These are phyloP conservation scores for Rhynchospora tenuis DNA, from an alignment of 176 grass and related monocot genomes.

Conservation along the genomic window DNA sequence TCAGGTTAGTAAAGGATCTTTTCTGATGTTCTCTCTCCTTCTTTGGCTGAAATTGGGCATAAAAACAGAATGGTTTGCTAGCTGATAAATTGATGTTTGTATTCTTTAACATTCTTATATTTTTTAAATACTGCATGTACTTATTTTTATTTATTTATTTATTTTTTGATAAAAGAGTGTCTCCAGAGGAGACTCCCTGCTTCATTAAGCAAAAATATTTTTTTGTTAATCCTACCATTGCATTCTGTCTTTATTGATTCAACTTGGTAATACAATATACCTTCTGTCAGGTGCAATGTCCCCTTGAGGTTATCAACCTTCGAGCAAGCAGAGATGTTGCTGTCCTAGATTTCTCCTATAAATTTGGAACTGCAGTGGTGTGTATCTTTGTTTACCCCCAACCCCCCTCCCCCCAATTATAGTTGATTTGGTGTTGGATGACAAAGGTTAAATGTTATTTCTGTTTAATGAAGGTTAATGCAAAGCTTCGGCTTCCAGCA, in stretches of 20 bases:
- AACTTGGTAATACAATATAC: background rate
- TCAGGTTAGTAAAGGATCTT: slow-evolving; percentile 44
- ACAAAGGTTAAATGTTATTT: background rate
- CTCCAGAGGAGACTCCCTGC: too few species aligned
- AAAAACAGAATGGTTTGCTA: background rate
- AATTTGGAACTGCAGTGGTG: slow-evolving; percentile 67
- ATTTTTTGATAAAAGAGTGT: too few species aligned
- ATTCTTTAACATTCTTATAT: background rate
- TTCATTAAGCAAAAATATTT: background rate
- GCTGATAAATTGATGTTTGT: background rate
- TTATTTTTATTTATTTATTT: too few species aligned
- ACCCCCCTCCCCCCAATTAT: background rate
- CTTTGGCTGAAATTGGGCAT: background rate
- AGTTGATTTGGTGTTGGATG: background rate
- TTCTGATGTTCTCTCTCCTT: slow-evolving; percentile 18
- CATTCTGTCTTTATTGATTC: background rate
- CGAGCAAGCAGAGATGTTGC: slow-evolving; percentile 90
- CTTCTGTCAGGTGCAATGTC: slow-evolving; percentile 82
- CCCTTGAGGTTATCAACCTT: slow-evolving; percentile 83
- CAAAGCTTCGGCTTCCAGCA: slow-evolving; percentile 74
- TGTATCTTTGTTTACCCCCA: background rate
- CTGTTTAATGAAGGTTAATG: slow-evolving; percentile 61
- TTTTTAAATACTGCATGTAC: background rate
- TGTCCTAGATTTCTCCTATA: slow-evolving; percentile 98
- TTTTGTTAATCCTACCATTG: background rate